Conservation (phyloP, 768 basidiomycete species). For the Harrya chromipes region DNA sequence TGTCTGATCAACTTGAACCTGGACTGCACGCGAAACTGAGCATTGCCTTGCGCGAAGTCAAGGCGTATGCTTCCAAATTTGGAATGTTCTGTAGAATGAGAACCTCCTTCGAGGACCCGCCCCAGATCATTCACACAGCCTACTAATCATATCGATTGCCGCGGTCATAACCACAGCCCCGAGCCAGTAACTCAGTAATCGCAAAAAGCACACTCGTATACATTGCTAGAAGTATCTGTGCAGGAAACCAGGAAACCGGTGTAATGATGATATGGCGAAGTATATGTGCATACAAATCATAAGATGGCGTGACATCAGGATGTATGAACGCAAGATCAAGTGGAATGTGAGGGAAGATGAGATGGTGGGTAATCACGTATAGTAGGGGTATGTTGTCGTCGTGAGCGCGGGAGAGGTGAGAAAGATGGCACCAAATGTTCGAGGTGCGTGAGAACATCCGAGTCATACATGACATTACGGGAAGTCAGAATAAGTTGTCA, state of each 20-base stretch:
- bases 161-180: conserved; percentile 9
- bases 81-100: conserved; percentile 28
- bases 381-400: conserved; percentile 34
- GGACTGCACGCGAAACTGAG: conserved; percentile 13
- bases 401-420: conserved; percentile 14
- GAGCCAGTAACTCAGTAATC: conserved; percentile 10
- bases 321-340: conserved; percentile 4
- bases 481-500: conserved; percentile 13
- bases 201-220: conserved; percentile 9
- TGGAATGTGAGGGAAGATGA: conserved; percentile 14
- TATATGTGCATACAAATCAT: conserved; percentile 30
- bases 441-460: conserved; percentile 19
- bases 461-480: conserved; percentile 23
- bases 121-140: conserved; percentile 13
- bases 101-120: background rate
- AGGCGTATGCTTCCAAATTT: conserved; percentile 18
- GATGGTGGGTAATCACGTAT: conserved; percentile 30
- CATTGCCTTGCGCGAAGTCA: conserved; percentile 17
- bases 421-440: conserved; percentile 11
- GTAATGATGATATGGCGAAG: conserved; percentile 12
- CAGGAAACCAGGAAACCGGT: conserved; percentile 1
- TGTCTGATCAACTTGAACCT: conserved; percentile 8
- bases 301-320: conserved; percentile 23
- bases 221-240: conserved; percentile 11
- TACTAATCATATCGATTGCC: conserved; percentile 16